Evolutionary conservation across 129 eudicot genomes (phyloP).

Genomic region (Rutidosis leptorrhynchoides): DNA sequence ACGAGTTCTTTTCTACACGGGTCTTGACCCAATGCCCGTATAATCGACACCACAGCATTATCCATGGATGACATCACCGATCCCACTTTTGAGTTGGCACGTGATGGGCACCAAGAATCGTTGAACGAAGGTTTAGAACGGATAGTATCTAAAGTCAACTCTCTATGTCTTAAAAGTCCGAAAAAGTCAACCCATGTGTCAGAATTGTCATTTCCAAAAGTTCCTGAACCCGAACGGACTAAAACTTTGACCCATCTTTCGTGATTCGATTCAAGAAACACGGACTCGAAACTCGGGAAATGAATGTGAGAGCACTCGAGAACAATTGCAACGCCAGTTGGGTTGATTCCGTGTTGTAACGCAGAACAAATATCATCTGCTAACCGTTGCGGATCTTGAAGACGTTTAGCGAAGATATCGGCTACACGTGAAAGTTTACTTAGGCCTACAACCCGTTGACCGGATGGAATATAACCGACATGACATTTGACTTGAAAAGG

Average conservation of each 20-base stretch:
- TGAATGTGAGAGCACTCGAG: conserved; percentile 78
- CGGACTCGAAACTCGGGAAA: conserved; percentile 54
- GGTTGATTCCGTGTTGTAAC: conserved; percentile 68
- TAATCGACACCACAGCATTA: conserved; percentile 54
- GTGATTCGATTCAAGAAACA: conserved; percentile 46
- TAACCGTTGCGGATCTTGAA: conserved; percentile 79
- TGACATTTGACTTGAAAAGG: conserved; percentile 95
- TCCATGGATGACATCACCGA: conserved; percentile 38
- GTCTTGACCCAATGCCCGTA: conserved; percentile 74
- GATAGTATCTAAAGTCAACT: conserved; percentile 34
- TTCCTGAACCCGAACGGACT: conserved; percentile 71
- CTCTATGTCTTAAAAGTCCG: conserved; percentile 59
- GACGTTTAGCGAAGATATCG: conserved; percentile 81
- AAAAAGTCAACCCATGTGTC: conserved; percentile 64
- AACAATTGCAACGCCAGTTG: conserved; percentile 78
- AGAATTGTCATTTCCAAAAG: conserved; percentile 48
- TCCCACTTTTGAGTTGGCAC: conserved; percentile 33
- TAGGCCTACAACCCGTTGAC: conserved; percentile 85
- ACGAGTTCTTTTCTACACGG: conserved; percentile 69
- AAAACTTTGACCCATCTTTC: conserved; percentile 44
- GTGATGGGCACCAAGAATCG: conserved; percentile 78
- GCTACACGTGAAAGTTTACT: conserved; percentile 95
- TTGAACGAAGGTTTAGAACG: conserved; percentile 16
- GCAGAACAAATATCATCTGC: conserved; percentile 81
- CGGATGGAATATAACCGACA: conserved; percentile 85